phyloP scores from a whole-genome alignment of 495 filamentous ascomycete genomes.

The Geoglossum glabrum region DNA sequence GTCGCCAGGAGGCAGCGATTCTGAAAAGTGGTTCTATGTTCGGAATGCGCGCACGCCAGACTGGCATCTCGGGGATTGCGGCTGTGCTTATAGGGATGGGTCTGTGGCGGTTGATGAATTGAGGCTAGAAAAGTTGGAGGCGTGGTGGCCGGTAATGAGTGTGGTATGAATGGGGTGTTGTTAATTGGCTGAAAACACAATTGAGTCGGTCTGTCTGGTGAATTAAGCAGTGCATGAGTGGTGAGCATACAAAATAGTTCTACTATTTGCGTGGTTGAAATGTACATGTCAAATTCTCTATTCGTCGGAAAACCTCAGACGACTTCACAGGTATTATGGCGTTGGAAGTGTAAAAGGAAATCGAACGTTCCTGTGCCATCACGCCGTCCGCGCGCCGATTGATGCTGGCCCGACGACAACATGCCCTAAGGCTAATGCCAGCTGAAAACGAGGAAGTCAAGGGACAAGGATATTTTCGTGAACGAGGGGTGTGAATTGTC shows the following conservation, averaged over 20 bases:
- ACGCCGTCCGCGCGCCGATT: not conserved
- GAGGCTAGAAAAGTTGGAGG: conserved; percentile 7
- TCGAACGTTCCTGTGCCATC: not conserved
- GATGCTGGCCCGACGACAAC: not conserved
- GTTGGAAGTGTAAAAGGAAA: not conserved
- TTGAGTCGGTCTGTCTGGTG: not conserved
- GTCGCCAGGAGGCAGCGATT: conserved; percentile 46
- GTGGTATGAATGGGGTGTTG: too few relatives aligned
- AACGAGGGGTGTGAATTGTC: not conserved
- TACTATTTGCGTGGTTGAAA: not conserved
- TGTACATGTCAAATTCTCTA: not conserved
- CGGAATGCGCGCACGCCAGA: conserved; percentile 50
- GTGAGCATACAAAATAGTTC: not conserved
- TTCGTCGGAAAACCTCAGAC: not conserved
- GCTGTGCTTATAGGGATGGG: conserved; percentile 50
- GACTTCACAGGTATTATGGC: not conserved
- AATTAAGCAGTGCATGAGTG: not conserved
- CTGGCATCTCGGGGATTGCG: conserved; percentile 53
- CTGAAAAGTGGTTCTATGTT: conserved; percentile 49
- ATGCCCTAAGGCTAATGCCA: not conserved
- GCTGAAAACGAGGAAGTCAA: not conserved
- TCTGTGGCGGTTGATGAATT: conserved; percentile 35
- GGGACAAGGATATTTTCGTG: not conserved
- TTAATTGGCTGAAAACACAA: too few relatives aligned
- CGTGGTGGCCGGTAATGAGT: not conserved